Evolutionary conservation across 2,329 filamentous ascomycete genomes (phyloP).

Genomic region (Colletotrichum endophyticum): DNA sequence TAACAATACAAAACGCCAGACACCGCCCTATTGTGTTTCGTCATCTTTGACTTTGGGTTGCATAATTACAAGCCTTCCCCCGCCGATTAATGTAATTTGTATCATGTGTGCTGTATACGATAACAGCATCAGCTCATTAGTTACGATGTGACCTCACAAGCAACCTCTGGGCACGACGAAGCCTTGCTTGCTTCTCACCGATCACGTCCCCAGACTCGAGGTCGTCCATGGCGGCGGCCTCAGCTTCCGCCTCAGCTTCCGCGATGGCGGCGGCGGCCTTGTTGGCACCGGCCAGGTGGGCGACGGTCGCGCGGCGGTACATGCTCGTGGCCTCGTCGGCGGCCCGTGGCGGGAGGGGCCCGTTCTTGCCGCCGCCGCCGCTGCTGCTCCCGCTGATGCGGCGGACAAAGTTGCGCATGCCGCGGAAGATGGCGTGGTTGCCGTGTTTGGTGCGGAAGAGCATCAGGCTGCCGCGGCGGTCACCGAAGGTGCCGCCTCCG

Average conservation of each 20-base stretch:
- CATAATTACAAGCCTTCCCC: not conserved
- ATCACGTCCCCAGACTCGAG: slow-evolving; percentile 26
- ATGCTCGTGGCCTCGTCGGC: slow-evolving; percentile 14
- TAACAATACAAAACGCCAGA: not conserved
- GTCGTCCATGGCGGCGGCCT: slow-evolving; percentile 25
- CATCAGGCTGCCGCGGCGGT: not conserved
- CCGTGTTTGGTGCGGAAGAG: slow-evolving; percentile 6
- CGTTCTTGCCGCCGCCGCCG: not conserved
- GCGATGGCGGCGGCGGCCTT: not conserved
- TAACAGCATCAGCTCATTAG: not conserved
- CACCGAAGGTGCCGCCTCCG: not conserved
- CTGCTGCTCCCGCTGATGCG: slow-evolving; percentile 13
- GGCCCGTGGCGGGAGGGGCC: slow-evolving; percentile 8
- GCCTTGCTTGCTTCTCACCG: slow-evolving; percentile 40
- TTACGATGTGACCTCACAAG: slow-evolving; percentile 25
- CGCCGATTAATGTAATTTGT: not conserved
- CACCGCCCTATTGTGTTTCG: not conserved
- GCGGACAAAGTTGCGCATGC: slow-evolving; percentile 17
- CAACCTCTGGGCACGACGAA: slow-evolving; percentile 44
- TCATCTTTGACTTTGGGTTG: not conserved
- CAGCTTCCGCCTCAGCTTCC: slow-evolving; percentile 23
- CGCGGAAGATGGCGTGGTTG: slow-evolving; percentile 14
- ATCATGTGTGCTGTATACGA: not conserved
- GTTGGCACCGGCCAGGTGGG: not conserved
- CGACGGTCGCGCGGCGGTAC: slow-evolving; percentile 12